Percentiles rank a stretch among this genome's conserved stretches.
Conservation (phyloP, 805 yeast species). For the Yamadazyma insecticola region DNA sequence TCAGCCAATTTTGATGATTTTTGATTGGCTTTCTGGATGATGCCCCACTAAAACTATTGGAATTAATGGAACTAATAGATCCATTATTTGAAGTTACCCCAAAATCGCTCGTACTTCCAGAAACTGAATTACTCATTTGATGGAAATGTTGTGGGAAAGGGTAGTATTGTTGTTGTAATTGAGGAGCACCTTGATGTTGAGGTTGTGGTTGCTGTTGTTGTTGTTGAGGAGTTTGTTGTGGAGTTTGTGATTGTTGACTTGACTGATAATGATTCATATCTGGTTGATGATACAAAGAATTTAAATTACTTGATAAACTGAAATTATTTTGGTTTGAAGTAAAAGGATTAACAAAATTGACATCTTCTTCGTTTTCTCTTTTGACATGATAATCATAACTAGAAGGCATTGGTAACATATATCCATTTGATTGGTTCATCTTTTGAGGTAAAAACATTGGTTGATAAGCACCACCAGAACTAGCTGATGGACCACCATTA, state of each 20-base stretch:
- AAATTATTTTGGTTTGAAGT: constrained; percentile 3
- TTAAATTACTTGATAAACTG: constrained; percentile 8
- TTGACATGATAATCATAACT: constrained; percentile 9
- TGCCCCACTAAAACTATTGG: too few species aligned
- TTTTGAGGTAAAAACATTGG: too few species aligned
- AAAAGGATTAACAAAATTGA: constrained; percentile 8
- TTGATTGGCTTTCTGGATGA: too few species aligned
- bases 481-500: constrained; percentile 6
- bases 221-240: constrained; percentile 4
- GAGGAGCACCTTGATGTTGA: constrained; percentile 8
- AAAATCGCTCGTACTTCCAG: too few species aligned
- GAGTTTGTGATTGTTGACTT: constrained; percentile 3
- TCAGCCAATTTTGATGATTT: too few species aligned
- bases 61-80: too few species aligned
- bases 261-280: not conserved
- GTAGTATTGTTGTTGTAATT: constrained; percentile 9
- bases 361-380: constrained; percentile 6
- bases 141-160: constrained; percentile 9
- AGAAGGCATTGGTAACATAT: constrained; percentile 10
- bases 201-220: constrained; percentile 7
- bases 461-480: too few species aligned
- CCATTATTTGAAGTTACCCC: too few species aligned
- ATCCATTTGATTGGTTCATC: constrained; percentile 6
- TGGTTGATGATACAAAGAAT: constrained; percentile 9
- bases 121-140: too few species aligned